Conservation (phyloP, 257 asterid species). For the Fraxinus americana region DNA sequence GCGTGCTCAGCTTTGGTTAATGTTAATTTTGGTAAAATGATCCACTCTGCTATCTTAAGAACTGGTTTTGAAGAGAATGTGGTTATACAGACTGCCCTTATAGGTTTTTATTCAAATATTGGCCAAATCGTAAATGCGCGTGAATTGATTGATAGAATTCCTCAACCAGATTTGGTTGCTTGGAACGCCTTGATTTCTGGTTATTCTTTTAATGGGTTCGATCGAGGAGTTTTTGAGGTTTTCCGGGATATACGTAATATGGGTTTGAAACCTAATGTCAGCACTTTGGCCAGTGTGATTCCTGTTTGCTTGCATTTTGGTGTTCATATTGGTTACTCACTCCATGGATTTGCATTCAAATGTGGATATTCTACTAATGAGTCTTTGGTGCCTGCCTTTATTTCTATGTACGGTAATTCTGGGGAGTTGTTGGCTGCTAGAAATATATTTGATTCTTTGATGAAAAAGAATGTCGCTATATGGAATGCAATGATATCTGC, state of each 20-base stretch:
- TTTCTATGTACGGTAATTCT: conserved; percentile 54
- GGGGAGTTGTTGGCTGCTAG: conserved; percentile 46
- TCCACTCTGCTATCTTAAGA: conserved; percentile 46
- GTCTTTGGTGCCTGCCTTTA: conserved; percentile 50
- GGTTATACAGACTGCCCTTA: conserved; percentile 54
- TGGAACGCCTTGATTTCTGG: conserved; percentile 75
- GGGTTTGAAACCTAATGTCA: conserved; percentile 53
- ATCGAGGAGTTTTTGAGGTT: conserved; percentile 37
- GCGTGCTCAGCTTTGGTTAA: conserved; percentile 51
- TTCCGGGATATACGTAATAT: conserved; percentile 35
- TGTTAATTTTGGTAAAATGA: conserved; percentile 35
- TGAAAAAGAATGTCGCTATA: conserved; percentile 31
- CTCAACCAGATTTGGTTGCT: conserved; percentile 56
- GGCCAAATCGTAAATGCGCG: conserved; percentile 49
- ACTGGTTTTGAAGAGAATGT: conserved; percentile 49
- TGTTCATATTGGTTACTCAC: conserved; percentile 34
- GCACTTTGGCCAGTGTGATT: conserved; percentile 58
- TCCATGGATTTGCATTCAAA: conserved; percentile 57
- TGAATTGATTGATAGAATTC: conserved; percentile 53
- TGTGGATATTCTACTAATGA: conserved; percentile 46
- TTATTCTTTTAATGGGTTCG: conserved; percentile 50
- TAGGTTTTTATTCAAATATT: conserved; percentile 48
- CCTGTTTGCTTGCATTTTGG: conserved; percentile 52
- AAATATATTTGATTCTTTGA: conserved; percentile 37
- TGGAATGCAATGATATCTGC: conserved; percentile 68